Evolutionary conservation across 2,329 filamentous ascomycete species (phyloP).

Genomic region (Cryphonectria radicalis): DNA sequence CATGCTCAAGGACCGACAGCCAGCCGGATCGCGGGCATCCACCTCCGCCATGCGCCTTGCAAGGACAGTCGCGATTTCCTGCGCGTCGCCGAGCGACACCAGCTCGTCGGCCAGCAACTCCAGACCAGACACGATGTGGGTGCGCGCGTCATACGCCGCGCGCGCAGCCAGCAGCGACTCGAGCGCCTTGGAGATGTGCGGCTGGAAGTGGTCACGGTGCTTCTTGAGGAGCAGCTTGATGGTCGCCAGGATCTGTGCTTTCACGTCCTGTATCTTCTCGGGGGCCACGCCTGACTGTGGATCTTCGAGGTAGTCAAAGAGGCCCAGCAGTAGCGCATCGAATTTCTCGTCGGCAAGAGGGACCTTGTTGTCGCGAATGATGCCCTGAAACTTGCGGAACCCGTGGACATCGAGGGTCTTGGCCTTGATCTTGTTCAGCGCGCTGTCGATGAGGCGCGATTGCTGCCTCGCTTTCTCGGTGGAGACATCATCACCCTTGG

Average conservation of each 20-base stretch:
- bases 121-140: constrained; percentile 74
- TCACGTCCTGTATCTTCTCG: constrained; percentile 72
- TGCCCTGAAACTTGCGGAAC: constrained; percentile 76
- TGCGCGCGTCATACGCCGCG: constrained; percentile 67
- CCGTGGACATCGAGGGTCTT: constrained; percentile 79
- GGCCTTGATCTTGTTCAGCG: constrained; percentile 72
- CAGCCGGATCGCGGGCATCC: constrained; percentile 49
- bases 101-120: constrained; percentile 76
- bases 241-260: constrained; percentile 74
- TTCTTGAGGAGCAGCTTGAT: constrained; percentile 74
- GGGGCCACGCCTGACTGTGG: constrained; percentile 57
- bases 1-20: constrained; percentile 61
- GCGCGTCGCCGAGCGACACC: constrained; percentile 65
- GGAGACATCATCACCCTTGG: constrained; percentile 37
- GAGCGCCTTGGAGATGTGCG: constrained; percentile 70
- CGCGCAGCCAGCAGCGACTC: constrained; percentile 69
- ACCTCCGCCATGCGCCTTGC: constrained; percentile 52
- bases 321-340: constrained; percentile 66
- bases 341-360: constrained; percentile 71
- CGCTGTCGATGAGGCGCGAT: constrained; percentile 70
- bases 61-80: constrained; percentile 62
- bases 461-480: constrained; percentile 62
- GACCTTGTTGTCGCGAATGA: constrained; percentile 69
- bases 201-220: constrained; percentile 67
- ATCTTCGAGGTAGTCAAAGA: constrained; percentile 74